A percentile compares a stretch with the other conserved stretches of the same genome.
Conservation (phyloP, 2,329 filamentous ascomycete species). For the Arthrobotrys sinensis region DNA sequence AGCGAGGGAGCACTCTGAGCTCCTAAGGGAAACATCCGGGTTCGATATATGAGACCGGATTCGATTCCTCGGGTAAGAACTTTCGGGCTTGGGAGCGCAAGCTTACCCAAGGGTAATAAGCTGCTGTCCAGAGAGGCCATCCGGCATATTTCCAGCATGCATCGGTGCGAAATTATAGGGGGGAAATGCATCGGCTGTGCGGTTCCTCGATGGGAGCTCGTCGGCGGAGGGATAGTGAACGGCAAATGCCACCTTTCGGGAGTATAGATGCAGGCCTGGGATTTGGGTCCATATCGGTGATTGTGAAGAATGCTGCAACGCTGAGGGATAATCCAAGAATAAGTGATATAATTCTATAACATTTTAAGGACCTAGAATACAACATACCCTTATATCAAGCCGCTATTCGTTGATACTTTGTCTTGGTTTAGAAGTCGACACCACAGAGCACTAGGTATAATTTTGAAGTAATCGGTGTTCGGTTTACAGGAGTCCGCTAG, state of each 20-base stretch:
- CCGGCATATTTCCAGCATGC: no score
- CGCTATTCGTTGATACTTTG: not conserved
- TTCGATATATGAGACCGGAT: not conserved
- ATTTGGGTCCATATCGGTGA: not conserved
- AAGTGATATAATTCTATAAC: not conserved
- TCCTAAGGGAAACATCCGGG: not conserved
- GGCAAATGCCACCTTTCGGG: not conserved
- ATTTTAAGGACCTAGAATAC: not conserved
- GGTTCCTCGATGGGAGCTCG: not conserved
- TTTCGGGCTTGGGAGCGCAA: no score
- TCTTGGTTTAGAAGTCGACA: not conserved
- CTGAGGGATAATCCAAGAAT: not conserved
- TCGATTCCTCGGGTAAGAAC: not conserved
- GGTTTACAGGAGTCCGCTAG: not conserved
- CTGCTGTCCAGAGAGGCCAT: no score
- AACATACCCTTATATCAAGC: not conserved
- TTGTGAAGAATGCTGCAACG: not conserved
- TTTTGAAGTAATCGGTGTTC: not conserved
- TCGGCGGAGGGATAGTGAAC: not conserved
- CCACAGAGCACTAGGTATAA: not conserved
- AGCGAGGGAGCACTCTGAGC: not conserved
- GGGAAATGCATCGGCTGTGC: not conserved
- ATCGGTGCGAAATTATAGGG: not conserved
- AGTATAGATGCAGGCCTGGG: not conserved
- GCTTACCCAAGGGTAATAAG: no score